phyloP scores from a whole-genome alignment of 2,329 filamentous ascomycete genomes.

The Botrytis galanthina region DNA sequence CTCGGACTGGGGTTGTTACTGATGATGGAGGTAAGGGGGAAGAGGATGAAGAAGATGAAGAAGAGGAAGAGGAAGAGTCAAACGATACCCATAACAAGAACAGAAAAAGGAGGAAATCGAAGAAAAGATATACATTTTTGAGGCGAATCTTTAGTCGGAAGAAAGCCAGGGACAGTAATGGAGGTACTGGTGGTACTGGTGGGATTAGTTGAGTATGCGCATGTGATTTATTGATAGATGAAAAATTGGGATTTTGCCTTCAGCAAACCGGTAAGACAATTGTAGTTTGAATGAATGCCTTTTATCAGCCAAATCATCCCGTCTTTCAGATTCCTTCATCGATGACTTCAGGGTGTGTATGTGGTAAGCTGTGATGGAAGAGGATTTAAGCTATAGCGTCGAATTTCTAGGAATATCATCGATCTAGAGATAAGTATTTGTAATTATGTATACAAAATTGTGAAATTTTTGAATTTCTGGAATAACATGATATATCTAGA shows the following conservation, averaged over 20 bases:
- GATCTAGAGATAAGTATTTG: not conserved
- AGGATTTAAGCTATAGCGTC: not conserved
- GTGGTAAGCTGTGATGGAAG: not conserved
- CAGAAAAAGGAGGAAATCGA: not conserved
- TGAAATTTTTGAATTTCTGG: not conserved
- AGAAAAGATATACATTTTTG: not conserved
- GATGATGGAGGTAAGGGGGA: not conserved
- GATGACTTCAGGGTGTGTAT: not conserved
- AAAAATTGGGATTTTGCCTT: not conserved
- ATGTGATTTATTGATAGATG: not conserved
- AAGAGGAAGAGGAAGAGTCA: no score
- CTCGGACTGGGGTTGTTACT: not conserved
- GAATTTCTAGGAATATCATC: no score
- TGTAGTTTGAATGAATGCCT: not conserved
- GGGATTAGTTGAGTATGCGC: not conserved
- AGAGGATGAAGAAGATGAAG: no score
- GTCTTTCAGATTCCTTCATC: not conserved
- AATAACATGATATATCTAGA: no score
- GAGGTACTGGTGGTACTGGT: not conserved
- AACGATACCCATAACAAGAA: not conserved
- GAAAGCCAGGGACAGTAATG: no score
- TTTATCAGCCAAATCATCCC: not conserved
- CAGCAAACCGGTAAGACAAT: not conserved
- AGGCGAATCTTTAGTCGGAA: not conserved
- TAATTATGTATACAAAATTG: not conserved